A percentile compares a stretch with the other conserved stretches of the same genome.
These are phyloP conservation scores for Hirschfeldia incana DNA, from an alignment of 345 rosid genomes.

Conservation along the genomic window DNA sequence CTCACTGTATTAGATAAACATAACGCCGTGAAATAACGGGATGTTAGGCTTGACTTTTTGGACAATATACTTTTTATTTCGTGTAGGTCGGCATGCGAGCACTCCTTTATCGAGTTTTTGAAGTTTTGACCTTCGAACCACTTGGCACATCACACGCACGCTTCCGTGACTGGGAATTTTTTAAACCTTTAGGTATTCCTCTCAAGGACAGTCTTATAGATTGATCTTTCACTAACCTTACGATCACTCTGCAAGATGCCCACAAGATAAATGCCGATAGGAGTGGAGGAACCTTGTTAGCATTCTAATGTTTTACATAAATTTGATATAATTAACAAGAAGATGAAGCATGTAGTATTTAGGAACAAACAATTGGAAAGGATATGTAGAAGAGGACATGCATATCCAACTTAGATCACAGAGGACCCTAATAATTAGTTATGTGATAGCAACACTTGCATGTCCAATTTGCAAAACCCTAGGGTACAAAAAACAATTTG, in stretches of 20 bases:
- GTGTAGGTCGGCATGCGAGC: conserved; percentile 38
- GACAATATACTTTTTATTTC: background rate
- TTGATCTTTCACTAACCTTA: background rate
- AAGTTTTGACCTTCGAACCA: conserved; percentile 27
- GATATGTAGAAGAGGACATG: conserved; percentile 15
- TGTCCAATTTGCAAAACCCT: conserved; percentile 60
- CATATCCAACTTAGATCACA: conserved; percentile 57
- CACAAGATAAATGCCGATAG: background rate
- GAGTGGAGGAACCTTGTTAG: background rate
- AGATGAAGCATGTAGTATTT: background rate
- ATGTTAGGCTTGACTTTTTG: conserved; percentile 23
- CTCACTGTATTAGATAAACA: conserved; percentile 14
- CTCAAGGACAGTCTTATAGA: conserved; percentile 6
- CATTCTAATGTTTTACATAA: background rate
- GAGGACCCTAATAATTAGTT: conserved; percentile 56
- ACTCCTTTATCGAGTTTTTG: background rate
- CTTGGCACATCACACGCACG: conserved; percentile 33
- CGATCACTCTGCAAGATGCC: background rate
- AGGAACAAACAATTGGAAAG: background rate
- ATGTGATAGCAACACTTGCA: conserved; percentile 73
- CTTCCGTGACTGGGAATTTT: background rate
- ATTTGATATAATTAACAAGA: background rate
- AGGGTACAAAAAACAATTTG: conserved; percentile 50
- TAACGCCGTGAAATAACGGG: conserved; percentile 29
- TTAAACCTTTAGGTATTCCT: conserved; percentile 4